These are phyloP conservation scores for Tetrahymena elliotti DNA, from an alignment of 73 alveolate species.

Conservation along the genomic window DNA sequence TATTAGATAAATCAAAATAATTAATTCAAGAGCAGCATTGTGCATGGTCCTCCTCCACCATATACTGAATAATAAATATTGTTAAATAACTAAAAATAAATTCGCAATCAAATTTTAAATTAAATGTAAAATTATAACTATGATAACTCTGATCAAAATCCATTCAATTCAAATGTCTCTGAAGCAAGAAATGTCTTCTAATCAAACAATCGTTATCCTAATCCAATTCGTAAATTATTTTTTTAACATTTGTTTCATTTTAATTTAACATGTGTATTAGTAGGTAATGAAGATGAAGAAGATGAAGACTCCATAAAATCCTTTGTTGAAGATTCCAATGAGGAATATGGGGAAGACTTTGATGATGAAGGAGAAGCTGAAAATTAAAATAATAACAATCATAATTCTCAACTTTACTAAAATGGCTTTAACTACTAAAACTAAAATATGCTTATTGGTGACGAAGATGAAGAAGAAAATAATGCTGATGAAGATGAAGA, in stretches of 20 bases:
- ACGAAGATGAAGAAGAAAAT: not conserved
- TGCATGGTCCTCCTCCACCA: not conserved
- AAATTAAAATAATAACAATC: not conserved
- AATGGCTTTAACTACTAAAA: not conserved
- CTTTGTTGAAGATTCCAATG: not conserved
- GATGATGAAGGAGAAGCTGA: not conserved
- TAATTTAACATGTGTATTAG: not conserved
- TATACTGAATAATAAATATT: not conserved
- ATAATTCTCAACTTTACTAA: not conserved
- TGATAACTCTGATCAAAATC: not conserved
- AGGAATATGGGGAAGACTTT: not conserved
- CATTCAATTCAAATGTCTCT: not conserved
- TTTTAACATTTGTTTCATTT: not conserved
- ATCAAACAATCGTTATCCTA: not conserved
- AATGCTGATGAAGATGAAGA: not conserved
- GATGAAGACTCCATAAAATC: not conserved
- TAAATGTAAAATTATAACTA: not conserved
- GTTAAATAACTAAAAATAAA: not conserved
- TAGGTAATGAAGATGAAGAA: not conserved
- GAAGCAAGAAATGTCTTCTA: not conserved
- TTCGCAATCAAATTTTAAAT: not conserved
- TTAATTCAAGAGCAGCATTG: not conserved
- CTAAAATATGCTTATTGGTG: not conserved
- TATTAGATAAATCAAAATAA: not conserved
- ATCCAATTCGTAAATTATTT: not conserved